A percentile compares a stretch with the other conserved stretches of the same genome.
These are phyloP conservation scores for Phaeodactylum tricornutum DNA, from an alignment of 108 stramenopile species.

Conservation along the genomic window DNA sequence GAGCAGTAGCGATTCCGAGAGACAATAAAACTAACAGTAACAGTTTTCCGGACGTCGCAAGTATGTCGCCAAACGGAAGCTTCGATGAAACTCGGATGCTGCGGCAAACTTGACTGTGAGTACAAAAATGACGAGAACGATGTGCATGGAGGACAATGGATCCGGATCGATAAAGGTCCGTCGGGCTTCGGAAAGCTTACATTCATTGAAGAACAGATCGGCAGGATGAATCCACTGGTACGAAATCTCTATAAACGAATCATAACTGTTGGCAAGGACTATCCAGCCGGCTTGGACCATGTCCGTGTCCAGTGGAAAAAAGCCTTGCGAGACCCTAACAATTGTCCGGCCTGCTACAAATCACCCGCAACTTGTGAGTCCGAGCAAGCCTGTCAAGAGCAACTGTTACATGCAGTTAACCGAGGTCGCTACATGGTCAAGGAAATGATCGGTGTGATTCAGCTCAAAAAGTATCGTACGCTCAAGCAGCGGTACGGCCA, in stretches of 20 bases:
- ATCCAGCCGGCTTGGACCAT: slow-evolving; percentile 78
- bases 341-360: slow-evolving; percentile 46
- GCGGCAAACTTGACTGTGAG: no score
- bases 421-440: slow-evolving; percentile 73
- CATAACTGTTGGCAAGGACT: slow-evolving; percentile 75
- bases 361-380: neutral
- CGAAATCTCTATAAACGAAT: slow-evolving; percentile 89
- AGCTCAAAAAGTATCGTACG: slow-evolving; percentile 72
- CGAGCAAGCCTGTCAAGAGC: slow-evolving; percentile 47
- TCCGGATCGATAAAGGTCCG: no score
- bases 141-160: no score
- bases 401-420: slow-evolving; percentile 75
- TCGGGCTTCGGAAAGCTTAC: no score
- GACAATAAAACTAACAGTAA: no score
- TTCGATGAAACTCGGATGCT: no score
- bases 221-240: slow-evolving; percentile 76
- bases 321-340: slow-evolving; percentile 60
- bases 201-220: no score
- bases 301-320: slow-evolving; percentile 77
- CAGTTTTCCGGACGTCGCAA: no score
- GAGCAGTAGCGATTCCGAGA: no score
- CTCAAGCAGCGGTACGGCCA: slow-evolving; percentile 45
- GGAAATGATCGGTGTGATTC: slow-evolving; percentile 69
- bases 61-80: no score
- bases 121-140: no score